A percentile compares a stretch with the other conserved stretches of the same genome.
Evolutionary conservation across 805 yeast species (phyloP).

Genomic region (Ogataea populi-albae): DNA sequence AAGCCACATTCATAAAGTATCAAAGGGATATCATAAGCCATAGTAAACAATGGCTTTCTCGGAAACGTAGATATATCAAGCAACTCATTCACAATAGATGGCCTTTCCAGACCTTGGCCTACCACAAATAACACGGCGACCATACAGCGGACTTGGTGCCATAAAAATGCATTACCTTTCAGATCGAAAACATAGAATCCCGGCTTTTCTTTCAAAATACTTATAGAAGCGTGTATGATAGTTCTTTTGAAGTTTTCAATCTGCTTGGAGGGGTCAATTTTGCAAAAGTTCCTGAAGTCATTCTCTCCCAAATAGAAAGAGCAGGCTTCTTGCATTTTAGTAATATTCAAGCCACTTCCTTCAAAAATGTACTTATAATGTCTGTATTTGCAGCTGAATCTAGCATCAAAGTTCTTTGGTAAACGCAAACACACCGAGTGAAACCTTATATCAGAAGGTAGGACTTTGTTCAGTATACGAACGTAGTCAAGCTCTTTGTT

Average conservation of each 20-base stretch:
- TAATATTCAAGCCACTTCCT: slow-evolving; percentile 55
- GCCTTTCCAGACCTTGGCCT: slow-evolving; percentile 73
- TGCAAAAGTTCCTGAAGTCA: slow-evolving; percentile 94
- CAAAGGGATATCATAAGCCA: slow-evolving; percentile 89
- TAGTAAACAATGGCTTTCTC: slow-evolving; percentile 72
- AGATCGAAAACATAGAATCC: slow-evolving; percentile 69
- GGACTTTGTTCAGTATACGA: slow-evolving; percentile 64
- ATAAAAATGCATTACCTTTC: slow-evolving; percentile 84
- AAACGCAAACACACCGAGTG: slow-evolving; percentile 82
- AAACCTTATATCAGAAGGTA: slow-evolving; percentile 82
- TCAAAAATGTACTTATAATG: slow-evolving; percentile 83
- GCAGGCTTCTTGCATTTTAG: slow-evolving; percentile 69
- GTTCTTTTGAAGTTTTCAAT: slow-evolving; percentile 73
- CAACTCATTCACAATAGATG: slow-evolving; percentile 54
- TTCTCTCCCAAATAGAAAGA: slow-evolving; percentile 62
- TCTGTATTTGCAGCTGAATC: slow-evolving; percentile 84
- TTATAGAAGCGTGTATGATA: slow-evolving; percentile 40
- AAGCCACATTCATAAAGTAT: slow-evolving; percentile 83
- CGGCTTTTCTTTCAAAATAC: slow-evolving; percentile 14
- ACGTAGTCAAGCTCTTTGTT: slow-evolving; percentile 71
- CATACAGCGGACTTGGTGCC: slow-evolving; percentile 99
- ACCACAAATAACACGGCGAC: slow-evolving; percentile 75
- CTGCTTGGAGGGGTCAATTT: slow-evolving; percentile 91
- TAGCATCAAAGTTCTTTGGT: slow-evolving; percentile 80
- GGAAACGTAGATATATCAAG: slow-evolving; percentile 57